Evolutionary conservation across 306 rosid species (phyloP), one percentile per base, ranked within the genome.

Genomic region (Quercus dentata): DNA sequence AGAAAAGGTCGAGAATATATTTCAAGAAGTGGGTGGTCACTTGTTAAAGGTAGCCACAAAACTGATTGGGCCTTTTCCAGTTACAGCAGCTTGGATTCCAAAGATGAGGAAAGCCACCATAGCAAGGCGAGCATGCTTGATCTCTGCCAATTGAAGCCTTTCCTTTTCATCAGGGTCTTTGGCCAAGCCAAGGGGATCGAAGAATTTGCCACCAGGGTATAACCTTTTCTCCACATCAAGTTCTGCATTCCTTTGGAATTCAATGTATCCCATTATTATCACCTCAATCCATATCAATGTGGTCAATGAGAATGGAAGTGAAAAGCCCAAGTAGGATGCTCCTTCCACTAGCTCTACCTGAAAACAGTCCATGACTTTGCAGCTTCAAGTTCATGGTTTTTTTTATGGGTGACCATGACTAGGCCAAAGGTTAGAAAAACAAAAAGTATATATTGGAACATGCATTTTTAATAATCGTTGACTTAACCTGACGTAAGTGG

Each of bases 291-390:
- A 89, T 35, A 93, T 89, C 85, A 93, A 73, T 80, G 97, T 80
- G 5, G 87, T 85, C 17, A 93, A 0, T 58, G 91, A 86, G 70
- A 91, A 93, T 25, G 97, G 97, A 69, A 91, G 97, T 1, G 97
- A 89, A 2, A 80, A 87, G 17, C 97, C 97, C 1, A 93, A 70
- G 88, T 93, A 93, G 10, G 97, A 89, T 65, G 97, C 58, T 3
- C 97, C 94, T 83, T 91, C 97, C 51, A 89, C 87, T 41, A 93
- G 71, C 87, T 93, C 97, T 17, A 93, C 97, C 97, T 93, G 88
- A 73, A 54, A 27, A 18, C 38, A 61, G 38, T 30, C 7, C 46
- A 35, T 9, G 33, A 61, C 25, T 61, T 61, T 61, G 33, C 23
- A n/a, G 21, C 25, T 23, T 58, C 12, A 21, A 21, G 6, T 58